Percentiles rank a stretch among this genome's conserved stretches.
Evolutionary conservation across 2,329 filamentous ascomycete species (phyloP).

Genomic region (Pestalotiopsis sp.): DNA sequence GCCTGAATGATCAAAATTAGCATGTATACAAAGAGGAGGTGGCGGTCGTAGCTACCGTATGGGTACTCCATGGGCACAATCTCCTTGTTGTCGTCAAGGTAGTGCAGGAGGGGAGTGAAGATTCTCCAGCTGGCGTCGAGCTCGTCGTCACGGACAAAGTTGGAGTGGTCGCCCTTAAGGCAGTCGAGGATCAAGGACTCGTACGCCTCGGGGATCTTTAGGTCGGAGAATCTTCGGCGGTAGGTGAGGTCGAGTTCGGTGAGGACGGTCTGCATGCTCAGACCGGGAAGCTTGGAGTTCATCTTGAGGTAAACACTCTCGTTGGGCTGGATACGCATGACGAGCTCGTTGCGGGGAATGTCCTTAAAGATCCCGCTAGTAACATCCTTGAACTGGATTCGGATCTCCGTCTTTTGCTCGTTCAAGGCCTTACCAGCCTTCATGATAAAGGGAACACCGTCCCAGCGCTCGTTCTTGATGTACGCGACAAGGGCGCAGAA

Average conservation of each 20-base stretch:
- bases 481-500: conserved; percentile 97
- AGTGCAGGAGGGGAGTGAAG: conserved; percentile 96
- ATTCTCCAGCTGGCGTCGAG: conserved; percentile 98
- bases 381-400: conserved; percentile 99
- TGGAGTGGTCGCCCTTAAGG: conserved; percentile 98
- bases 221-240: conserved; percentile 95
- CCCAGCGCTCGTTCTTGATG: conserved; percentile 99
- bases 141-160: conserved; percentile 97
- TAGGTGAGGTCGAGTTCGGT: conserved; percentile 99
- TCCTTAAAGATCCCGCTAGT: conserved; percentile 99
- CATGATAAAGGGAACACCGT: conserved; percentile 98
- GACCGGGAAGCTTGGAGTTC: conserved; percentile 98
- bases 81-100: conserved; percentile 98
- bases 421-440: conserved; percentile 99
- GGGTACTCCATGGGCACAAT: conserved; percentile 99
- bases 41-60: conserved; percentile 60
- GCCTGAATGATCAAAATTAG: conserved; percentile 53
- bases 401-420: conserved; percentile 99
- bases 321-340: conserved; percentile 99
- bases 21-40: conserved; percentile 14
- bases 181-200: conserved; percentile 97
- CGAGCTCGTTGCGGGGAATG: conserved; percentile 97
- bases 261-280: conserved; percentile 99
- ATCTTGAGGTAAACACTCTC: conserved; percentile 99
- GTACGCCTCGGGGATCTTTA: conserved; percentile 99